Evolutionary conservation across 2,329 filamentous ascomycete genomes (phyloP).

Genomic region (Nannizzia gypsea): DNA sequence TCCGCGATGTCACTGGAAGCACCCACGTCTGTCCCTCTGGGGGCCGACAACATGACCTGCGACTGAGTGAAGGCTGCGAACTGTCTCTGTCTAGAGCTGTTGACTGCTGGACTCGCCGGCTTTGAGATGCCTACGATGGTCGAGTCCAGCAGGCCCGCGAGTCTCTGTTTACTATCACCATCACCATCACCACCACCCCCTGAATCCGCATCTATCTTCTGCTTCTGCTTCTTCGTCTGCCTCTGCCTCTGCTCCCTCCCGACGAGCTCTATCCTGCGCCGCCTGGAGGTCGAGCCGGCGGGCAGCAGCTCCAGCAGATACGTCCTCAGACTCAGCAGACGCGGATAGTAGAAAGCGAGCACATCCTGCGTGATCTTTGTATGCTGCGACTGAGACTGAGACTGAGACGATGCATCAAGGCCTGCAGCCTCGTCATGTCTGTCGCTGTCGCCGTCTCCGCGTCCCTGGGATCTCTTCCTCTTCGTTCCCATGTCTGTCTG

Average conservation of each 20-base stretch:
- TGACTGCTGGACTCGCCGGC: constrained; percentile 19
- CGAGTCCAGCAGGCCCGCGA: constrained; percentile 54
- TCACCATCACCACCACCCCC: neutral
- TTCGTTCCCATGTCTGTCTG: neutral
- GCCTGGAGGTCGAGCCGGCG: constrained; percentile 46
- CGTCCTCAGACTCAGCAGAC: constrained; percentile 55
- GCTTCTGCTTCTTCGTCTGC: neutral
- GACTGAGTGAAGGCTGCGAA: constrained; percentile 54
- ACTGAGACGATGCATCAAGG: no score
- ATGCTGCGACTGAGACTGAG: no score
- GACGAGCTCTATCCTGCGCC: constrained; percentile 29
- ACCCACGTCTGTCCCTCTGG: constrained; percentile 26
- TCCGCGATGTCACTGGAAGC: constrained; percentile 49
- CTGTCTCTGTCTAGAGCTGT: constrained; percentile 39
- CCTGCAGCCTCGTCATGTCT: neutral
- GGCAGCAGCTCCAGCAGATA: constrained; percentile 59
- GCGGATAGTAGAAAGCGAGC: constrained; percentile 55
- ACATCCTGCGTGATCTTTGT: constrained; percentile 43
- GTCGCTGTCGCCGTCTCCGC: neutral
- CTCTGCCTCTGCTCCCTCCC: neutral
- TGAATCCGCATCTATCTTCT: neutral
- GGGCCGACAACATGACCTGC: constrained; percentile 32
- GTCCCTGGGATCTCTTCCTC: neutral
- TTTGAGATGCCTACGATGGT: constrained; percentile 51
- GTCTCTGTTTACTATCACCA: constrained; percentile 1